Base-by-base conservation (phyloP, 1,284 basidiomycete species). In the Puccinia polysora region DNA sequence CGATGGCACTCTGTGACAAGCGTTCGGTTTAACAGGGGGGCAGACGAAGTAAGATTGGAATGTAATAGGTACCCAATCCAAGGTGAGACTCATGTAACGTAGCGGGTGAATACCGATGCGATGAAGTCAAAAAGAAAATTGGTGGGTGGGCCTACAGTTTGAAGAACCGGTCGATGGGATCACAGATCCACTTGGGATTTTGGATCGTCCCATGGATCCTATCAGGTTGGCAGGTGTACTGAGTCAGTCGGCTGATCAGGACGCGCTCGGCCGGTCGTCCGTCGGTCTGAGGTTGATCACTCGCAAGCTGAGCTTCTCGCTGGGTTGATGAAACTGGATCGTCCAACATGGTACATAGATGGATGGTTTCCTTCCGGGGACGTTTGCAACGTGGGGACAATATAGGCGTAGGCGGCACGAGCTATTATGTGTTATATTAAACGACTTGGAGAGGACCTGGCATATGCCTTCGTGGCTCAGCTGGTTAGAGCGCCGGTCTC, bases 401-500 rank as follows among this genome's bases (percentile, higher is more conserved):
- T n/a, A n/a, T n/a, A n/a, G n/a, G n/a, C n/a, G n/a, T n/a, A n/a
- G n/a, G n/a, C n/a, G n/a, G n/a, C n/a, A n/a, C n/a, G n/a, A n/a
- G n/a, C n/a, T n/a, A n/a, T n/a, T n/a, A n/a, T n/a, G n/a, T n/a
- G n/a, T n/a, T n/a, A n/a, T n/a, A n/a, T n/a, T n/a, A n/a, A n/a
- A n/a, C n/a, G n/a, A n/a, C n/a, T n/a, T n/a, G n/a, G n/a, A n/a
- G n/a, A n/a, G n/a, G n/a, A n/a, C n/a, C n/a, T n/a, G n/a, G n/a
- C n/a, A n/a, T n/a, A n/a, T n/a, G 65, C 65, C 65, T 69, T 69
- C 65, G 65, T 69, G 65, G 65, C 65, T 69, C 55, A 69, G 65
- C 65, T 69, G 65, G 65, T 69, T 69, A 69, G 53, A 69, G 65
- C 65, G 65, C 65, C 65, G 65, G 65, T 69, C 65, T 69, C 65